Percentiles rank a stretch among this genome's conserved stretches.
phyloP scores from a whole-genome alignment of 768 basidiomycete genomes.

The Daedalea quercina region DNA sequence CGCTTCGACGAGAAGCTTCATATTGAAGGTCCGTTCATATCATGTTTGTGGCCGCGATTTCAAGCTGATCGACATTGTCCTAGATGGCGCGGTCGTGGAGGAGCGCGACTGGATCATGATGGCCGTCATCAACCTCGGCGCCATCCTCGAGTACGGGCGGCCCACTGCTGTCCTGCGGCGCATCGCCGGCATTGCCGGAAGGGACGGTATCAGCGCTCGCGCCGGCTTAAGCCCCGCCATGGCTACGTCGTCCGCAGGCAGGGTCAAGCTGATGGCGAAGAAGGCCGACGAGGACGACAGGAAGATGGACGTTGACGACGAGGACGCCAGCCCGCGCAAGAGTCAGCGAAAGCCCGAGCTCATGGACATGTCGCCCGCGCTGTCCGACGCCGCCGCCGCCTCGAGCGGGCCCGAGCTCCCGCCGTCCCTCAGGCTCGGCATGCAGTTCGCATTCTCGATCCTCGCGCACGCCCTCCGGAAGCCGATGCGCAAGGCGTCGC shows the following conservation, averaged over 20 bases:
- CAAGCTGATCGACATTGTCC: not conserved
- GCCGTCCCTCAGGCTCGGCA: conserved; percentile 61
- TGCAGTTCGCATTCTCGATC: conserved; percentile 74
- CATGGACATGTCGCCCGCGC: conserved; percentile 26
- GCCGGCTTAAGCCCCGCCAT: conserved; percentile 37
- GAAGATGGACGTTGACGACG: conserved; percentile 63
- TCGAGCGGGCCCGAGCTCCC: conserved; percentile 43
- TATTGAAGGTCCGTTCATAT: conserved; percentile 42
- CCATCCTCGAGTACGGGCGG: conserved; percentile 84
- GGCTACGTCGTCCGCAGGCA: conserved; percentile 33
- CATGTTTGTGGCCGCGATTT: not conserved
- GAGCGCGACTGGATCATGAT: conserved; percentile 97
- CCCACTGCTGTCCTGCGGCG: conserved; percentile 63
- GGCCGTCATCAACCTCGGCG: conserved; percentile 77
- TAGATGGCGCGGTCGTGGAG: conserved; percentile 44
- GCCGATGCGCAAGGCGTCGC: conserved; percentile 55
- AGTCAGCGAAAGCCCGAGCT: conserved; percentile 19
- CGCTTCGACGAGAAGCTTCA: conserved; percentile 83
- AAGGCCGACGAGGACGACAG: conserved; percentile 36
- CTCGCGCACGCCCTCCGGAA: conserved; percentile 64
- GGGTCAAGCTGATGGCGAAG: conserved; percentile 30
- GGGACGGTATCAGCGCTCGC: conserved; percentile 25
- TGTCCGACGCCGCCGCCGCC: conserved; percentile 20
- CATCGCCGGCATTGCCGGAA: conserved; percentile 41
- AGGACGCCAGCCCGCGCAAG: conserved; percentile 26